A percentile compares a stretch with the other conserved stretches of the same genome.
phyloP scores from a whole-genome alignment of 106 monocot genomes.

The Posidonia australis region DNA sequence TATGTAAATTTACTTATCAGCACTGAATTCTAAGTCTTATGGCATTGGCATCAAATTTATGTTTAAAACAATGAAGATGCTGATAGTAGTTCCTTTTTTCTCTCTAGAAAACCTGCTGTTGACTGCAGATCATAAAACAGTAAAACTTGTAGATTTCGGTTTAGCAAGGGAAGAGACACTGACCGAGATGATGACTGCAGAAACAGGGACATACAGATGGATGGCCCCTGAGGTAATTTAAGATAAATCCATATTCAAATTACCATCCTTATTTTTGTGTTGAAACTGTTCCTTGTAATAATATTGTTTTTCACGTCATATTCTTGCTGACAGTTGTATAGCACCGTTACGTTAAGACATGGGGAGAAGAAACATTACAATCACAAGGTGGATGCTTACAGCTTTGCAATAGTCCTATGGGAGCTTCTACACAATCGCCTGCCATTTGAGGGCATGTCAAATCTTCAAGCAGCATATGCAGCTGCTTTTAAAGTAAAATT shows the following conservation, averaged over 20 bases:
- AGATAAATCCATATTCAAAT: background rate
- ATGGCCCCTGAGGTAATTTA: constrained; percentile 93
- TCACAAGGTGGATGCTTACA: constrained; percentile 97
- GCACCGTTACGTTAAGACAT: constrained; percentile 96
- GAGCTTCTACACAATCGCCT: constrained; percentile 87
- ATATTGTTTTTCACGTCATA: background rate
- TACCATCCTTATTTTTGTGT: background rate
- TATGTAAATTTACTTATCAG: too few relatives aligned
- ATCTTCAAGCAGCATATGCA: constrained; percentile 97
- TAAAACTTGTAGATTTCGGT: constrained; percentile 97
- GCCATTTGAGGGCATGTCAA: constrained; percentile 98
- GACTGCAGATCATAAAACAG: constrained; percentile 82
- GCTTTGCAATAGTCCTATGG: constrained; percentile 97
- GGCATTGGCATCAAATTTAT: too few relatives aligned
- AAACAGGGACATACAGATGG: constrained; percentile 98
- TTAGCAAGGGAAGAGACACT: constrained; percentile 92
- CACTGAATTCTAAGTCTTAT: too few relatives aligned
- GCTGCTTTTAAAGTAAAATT: constrained; percentile 89
- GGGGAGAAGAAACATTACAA: constrained; percentile 99
- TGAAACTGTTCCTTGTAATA: too few relatives aligned
- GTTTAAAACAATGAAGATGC: too few relatives aligned
- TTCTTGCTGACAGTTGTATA: constrained; percentile 55
- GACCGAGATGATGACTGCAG: constrained; percentile 99
- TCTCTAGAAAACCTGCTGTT: constrained; percentile 75
- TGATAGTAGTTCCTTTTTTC: background rate